These are phyloP conservation scores for Daedaleopsis nitida DNA, from an alignment of 768 basidiomycete species.

Conservation along the genomic window DNA sequence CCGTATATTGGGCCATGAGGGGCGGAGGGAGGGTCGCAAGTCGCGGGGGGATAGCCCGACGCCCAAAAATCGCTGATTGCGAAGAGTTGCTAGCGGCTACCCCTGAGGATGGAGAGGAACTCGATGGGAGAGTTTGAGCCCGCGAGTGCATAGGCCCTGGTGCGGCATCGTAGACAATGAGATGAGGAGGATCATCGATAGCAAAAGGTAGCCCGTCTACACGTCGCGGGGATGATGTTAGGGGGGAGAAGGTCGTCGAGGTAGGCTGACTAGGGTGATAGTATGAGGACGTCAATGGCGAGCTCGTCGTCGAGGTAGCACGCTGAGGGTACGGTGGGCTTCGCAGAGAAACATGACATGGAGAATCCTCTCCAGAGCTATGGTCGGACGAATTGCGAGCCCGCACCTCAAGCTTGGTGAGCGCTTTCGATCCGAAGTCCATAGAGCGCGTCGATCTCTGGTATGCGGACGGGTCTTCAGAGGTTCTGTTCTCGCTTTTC, in stretches of 20 bases:
- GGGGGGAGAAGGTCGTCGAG: background rate
- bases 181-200: background rate
- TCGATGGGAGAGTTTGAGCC: constrained; percentile 10
- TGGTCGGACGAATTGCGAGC: constrained; percentile 19
- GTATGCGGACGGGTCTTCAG: constrained; percentile 2
- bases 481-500: constrained; percentile 20
- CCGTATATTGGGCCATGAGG: constrained; percentile 31
- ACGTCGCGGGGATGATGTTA: background rate
- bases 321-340: background rate
- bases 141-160: background rate
- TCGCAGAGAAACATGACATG: constrained; percentile 5
- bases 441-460: constrained; percentile 24
- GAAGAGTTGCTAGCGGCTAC: background rate
- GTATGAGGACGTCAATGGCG: background rate
- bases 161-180: background rate
- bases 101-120: background rate
- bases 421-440: constrained; percentile 25
- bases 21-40: constrained; percentile 33
- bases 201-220: constrained; percentile 3
- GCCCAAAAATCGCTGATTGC: background rate
- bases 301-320: background rate
- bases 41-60: constrained; percentile 23
- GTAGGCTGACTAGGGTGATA: background rate
- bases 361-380: constrained; percentile 12
- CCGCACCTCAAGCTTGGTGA: constrained; percentile 14